Base-by-base conservation (phyloP, 306 rosid species). In the Acacia crassicarpa region DNA sequence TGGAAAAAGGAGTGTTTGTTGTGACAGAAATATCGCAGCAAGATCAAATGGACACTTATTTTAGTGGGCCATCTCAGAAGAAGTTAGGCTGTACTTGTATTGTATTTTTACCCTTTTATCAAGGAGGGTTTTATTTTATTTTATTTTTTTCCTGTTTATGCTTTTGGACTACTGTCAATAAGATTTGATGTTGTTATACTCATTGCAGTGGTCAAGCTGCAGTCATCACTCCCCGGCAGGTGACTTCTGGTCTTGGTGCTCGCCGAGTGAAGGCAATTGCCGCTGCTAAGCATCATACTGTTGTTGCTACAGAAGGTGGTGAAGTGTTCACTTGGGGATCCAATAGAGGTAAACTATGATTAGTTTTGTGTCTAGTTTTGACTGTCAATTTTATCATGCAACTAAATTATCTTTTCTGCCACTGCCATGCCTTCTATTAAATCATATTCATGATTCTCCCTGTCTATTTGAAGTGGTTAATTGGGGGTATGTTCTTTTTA, bases 261-360 rank as follows among this genome's bases (percentile, higher is more conserved):
- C 91, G 94, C 45, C 88, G 82, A 84, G 96, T 95, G 85, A 91
- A 82, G 90, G 94, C 91, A 80, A 82, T 93, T 85, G 95, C 97
- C 48, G 94, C 99, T 62, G 99, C 99, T 78, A 95, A 95, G 90
- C 99, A 95, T 90, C 99, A 95, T 91, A 95, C 93, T 6, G 92
- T 91, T 66, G 81, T 91, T 86, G 92, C 98, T 83, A 93, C 98
- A 25, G 96, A 95, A 83, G 90, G 96, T 53, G 98, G 99, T 82
- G 99, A 95, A 75, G 96, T 95, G 75, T 93, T 93, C 94, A 91
- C 98, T 40, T 95, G 99, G 99, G 99, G 99, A 80, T 95, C 99
- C 83, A 95, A 95, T 85, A 90, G 98, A 93, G 99, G 99, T 95
- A 93, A 88, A 88, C n/a, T 70, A 70, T 46, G 56, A 48, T n/a